Base-by-base conservation (phyloP, 2,329 filamentous ascomycete species). In the Neonectria ditissima region DNA sequence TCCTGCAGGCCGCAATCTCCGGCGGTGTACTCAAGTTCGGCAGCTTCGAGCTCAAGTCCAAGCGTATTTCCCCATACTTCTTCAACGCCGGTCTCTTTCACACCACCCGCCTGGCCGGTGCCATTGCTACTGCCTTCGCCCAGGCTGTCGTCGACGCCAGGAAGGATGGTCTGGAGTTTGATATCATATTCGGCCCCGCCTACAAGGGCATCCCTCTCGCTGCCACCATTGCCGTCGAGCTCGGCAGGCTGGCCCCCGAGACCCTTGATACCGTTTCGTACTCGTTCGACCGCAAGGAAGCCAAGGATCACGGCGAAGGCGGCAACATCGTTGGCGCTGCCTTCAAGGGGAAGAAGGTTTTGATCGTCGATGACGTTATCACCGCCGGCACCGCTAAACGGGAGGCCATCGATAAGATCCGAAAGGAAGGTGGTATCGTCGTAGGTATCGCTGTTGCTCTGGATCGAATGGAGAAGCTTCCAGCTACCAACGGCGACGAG, bases 171-270 rank as follows among this genome's bases (percentile, higher is more conserved):
- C 80, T 87, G 48, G 80, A 86, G 32, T 91, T 97, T 78, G 95
- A 98, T 77, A 87, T 98, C 72, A 85, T 98, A 75, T 98, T 98
- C 79, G 94, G 88, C 16, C 95, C 96, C 3, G 95, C 96, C 10
- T 99, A 98, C 86, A 99, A 98, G 83, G 96, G 96, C 47, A 97
- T 98, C 69, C 93, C 94, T 1, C 87, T 98, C n/a, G 92, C 92
- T 47, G 90, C 91, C 16, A 87, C 92, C 3, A 91, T 93, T 16
- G 86, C 91, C 39, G 87, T 92, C 76, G 91, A 94, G 78, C 87
- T 98, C 13, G 88, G 88, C 56, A 86, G 90, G 73, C 81, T 94
- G 11, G 89, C 93, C 66, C 82, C 87, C 18, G 80, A 82, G 54
- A 87, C 84, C 65, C 96, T 91, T 80, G 88, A 87, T 59, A 80